Base-by-base conservation (phyloP, 257 asterid genomes). In the Handroanthus guayacan region DNA sequence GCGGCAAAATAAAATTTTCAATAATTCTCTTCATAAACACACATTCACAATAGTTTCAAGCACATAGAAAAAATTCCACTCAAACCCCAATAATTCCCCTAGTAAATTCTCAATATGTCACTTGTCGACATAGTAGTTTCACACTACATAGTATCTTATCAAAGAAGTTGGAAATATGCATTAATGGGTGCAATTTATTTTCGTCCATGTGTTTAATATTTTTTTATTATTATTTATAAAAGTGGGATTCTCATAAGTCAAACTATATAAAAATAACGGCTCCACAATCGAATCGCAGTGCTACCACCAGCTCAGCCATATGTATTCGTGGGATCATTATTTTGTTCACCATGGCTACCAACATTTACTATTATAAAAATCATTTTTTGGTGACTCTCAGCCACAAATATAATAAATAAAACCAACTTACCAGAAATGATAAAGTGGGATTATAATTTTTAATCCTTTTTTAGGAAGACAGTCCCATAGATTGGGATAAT, bases 281-380 rank as follows among this genome's bases (percentile, higher is more conserved):
- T 38, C 75, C 39, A 51, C 17, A 11, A 75, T 55, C 64, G 52
- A 60, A 61, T 74, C 76, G n/a, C 17, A 69, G 18, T 64, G 67
- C 52, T 39, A 52, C 38, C 36, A 66, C 69, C 48, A 38, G 7
- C 39, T 47, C 47, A 43, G 9, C 58, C 37, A 67, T 61, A 25
- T 41, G 4, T 41, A 36, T 47, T 63, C 36, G 47, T 39, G 14
- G 39, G 69, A 63, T 38, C 69, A 63, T 38, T 63, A 63, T n/a
- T 63, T 16, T 5, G 5, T 38, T 52, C 8, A 52, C 20, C 58
- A 52, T 52, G 25, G 58, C 25, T 52, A 0, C 9, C 58, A n/a
- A 52, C 25, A 56, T 17, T 55, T 16, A 55, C 0, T 18, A 18
- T 17, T 0, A 51, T 17, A 5, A 18, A 16, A 41, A 5, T 41